phyloP scores from a whole-genome alignment of 139 green algal species.

The Asterochloris sp. region DNA sequence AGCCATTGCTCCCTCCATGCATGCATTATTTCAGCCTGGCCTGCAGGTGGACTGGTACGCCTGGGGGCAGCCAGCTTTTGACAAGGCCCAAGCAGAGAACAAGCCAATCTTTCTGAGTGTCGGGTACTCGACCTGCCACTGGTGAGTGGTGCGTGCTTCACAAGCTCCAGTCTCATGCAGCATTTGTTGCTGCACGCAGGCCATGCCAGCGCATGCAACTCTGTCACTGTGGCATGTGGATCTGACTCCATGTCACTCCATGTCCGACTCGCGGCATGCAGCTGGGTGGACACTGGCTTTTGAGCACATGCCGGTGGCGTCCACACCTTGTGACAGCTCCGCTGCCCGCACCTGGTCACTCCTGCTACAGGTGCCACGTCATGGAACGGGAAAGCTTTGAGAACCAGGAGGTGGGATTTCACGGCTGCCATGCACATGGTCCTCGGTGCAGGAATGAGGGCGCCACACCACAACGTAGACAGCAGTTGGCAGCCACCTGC shows the following conservation, averaged over 20 bases:
- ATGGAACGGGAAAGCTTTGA: slow-evolving; percentile 93
- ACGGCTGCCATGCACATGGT: no score
- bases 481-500: no score
- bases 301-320: background rate
- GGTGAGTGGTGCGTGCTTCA: slow-evolving; percentile 14
- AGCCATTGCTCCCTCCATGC: background rate
- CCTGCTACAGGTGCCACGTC: slow-evolving; percentile 76
- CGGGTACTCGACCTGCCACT: slow-evolving; percentile 58
- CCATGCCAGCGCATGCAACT: background rate
- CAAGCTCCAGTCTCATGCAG: background rate
- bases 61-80: slow-evolving; percentile 82
- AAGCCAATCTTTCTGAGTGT: slow-evolving; percentile 90
- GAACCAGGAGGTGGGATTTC: slow-evolving; percentile 33
- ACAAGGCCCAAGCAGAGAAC: slow-evolving; percentile 50
- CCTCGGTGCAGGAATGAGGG: no score
- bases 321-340: background rate
- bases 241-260: background rate
- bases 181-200: background rate
- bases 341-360: no score
- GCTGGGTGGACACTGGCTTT: no score
- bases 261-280: no score
- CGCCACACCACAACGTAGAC: no score
- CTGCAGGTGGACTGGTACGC: slow-evolving; percentile 88
- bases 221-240: background rate
- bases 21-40: background rate